Evolutionary conservation across 345 rosid genomes (phyloP).

Genomic region (Alliaria petiolata): DNA sequence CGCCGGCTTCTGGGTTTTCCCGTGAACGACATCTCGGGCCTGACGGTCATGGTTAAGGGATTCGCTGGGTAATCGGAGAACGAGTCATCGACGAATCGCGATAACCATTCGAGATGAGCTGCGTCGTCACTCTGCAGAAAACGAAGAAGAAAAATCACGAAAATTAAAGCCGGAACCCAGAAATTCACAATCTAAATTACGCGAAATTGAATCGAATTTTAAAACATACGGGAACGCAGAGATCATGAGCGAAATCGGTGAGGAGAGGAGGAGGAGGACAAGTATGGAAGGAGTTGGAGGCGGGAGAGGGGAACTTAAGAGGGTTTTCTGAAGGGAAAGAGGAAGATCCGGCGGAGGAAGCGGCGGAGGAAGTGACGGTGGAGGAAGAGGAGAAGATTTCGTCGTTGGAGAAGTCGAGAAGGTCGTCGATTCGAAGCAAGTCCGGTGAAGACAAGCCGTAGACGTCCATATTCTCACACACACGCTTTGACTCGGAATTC

Average conservation of each 20-base stretch:
- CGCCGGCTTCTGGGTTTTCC: slow-evolving; percentile 52
- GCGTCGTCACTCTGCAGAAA: slow-evolving; percentile 70
- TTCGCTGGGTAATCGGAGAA: slow-evolving; percentile 50
- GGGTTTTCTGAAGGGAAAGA: slow-evolving; percentile 19
- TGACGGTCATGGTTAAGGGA: slow-evolving; percentile 33
- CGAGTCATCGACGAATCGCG: slow-evolving; percentile 72
- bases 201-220: background rate
- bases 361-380: slow-evolving; percentile 22
- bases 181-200: background rate
- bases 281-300: slow-evolving; percentile 26
- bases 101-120: slow-evolving; percentile 87
- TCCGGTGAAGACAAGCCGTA: slow-evolving; percentile 44
- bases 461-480: slow-evolving; percentile 45
- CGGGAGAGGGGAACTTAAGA: slow-evolving; percentile 23
- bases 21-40: slow-evolving; percentile 38
- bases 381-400: slow-evolving; percentile 37
- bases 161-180: background rate
- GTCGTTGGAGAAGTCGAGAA: slow-evolving; percentile 64
- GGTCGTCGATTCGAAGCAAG: slow-evolving; percentile 67
- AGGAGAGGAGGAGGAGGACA: slow-evolving; percentile 33
- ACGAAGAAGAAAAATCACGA: background rate
- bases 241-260: slow-evolving; percentile 53
- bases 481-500: background rate
- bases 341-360: slow-evolving; percentile 2
- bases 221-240: slow-evolving; percentile 57